Base-by-base conservation (phyloP, 1,139 yeast species). In the Pichia sp. region DNA sequence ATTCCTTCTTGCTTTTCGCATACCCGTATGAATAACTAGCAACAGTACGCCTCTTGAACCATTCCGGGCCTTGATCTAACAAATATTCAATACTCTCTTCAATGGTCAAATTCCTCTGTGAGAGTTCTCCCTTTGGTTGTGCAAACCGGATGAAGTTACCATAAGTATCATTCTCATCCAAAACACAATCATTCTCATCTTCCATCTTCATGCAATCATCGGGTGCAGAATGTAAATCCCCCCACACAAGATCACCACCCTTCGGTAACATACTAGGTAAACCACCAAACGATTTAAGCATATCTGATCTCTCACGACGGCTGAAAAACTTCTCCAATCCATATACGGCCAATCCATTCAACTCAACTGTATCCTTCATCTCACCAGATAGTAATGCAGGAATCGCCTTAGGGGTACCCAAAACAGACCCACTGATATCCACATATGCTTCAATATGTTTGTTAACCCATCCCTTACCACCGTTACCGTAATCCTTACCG, bases 341-440 rank as follows among this genome's bases (percentile, higher is more conserved):
- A 52, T 86, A 86, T 44, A 88, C 87, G 0, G 98, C 98, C 46
- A 91, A 63, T 2, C 94, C 81, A 57, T 91, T 91, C 55, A 91
- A 67, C 52, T 91, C 96, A 20, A 93, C 94, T 0, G 98, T 91
- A 56, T 91, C 98, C 58, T 80, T 85, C 98, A 93, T 91, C 61
- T 91, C 98, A 19, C 98, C 98, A 15, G 96, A 85, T 16, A 93
- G 61, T 42, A 91, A 64, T 0, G 96, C 96, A 0, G 94, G 87
- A 22, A 87, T 74, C 0, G 95, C 82, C 58, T 91, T 91, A 2
- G 98, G 98, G 0, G 97, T 87, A 2, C 98, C 98, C 39, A 91
- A 66, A 37, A 77, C 62, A 6, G 94, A 79, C 0, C 98, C 98
- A 14, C 94, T 76, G 38, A 93, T 82, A 55, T 91, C 93, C 24